Conservation (phyloP, 805 yeast genomes). For the Ogataea zsoltii region DNA sequence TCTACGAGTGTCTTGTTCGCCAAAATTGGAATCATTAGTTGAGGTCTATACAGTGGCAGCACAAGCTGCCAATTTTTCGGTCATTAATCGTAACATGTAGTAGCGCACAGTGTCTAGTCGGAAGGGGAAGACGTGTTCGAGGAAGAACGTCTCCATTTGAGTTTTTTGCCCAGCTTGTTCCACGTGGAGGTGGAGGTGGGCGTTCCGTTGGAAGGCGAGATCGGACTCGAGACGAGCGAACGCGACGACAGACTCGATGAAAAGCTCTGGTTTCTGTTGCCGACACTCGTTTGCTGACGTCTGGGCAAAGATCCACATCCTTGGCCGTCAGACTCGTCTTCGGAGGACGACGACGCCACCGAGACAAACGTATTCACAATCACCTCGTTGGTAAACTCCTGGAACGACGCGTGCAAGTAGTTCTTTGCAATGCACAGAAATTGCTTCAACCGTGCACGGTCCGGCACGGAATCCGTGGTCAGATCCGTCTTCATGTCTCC, state of each 20-base stretch:
- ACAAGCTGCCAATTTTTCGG: not conserved
- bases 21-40: too few relatives aligned
- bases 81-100: slow-evolving; percentile 1
- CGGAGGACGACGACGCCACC: slow-evolving; percentile 14
- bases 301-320: slow-evolving; percentile 5
- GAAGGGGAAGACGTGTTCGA: slow-evolving; percentile 25
- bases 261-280: slow-evolving; percentile 11
- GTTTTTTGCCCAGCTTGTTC: slow-evolving; percentile 29
- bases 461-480: slow-evolving; percentile 22
- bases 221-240: not conserved
- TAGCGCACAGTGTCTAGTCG: slow-evolving; percentile 9
- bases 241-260: slow-evolving; percentile 10
- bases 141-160: slow-evolving; percentile 34
- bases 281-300: not conserved
- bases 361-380: slow-evolving; percentile 10
- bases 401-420: slow-evolving; percentile 32
- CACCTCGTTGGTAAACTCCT: slow-evolving; percentile 30
- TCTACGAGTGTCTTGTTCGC: too few relatives aligned
- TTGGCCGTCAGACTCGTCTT: slow-evolving; percentile 11
- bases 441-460: slow-evolving; percentile 14
- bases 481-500: slow-evolving; percentile 25
- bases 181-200: slow-evolving; percentile 17
- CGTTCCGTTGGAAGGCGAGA: not conserved
- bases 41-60: too few relatives aligned
- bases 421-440: slow-evolving; percentile 25